Evolutionary conservation across 495 filamentous ascomycete species (phyloP).

Genomic region (Aspergillus panamensis): DNA sequence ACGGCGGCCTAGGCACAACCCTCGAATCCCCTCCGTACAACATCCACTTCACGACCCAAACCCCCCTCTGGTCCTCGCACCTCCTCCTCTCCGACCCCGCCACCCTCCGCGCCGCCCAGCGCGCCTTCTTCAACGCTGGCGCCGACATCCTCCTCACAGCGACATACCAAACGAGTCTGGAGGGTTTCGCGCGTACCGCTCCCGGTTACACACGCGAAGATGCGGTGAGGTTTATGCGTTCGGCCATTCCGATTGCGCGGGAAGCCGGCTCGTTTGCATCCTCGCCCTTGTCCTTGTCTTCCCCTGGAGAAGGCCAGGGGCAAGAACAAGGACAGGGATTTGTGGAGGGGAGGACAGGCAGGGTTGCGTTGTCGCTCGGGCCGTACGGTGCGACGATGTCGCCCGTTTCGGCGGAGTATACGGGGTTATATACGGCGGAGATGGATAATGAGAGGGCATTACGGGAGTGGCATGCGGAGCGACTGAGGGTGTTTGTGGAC

Average conservation of each 20-base stretch:
- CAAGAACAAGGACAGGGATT: not conserved
- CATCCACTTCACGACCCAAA: slow-evolving; percentile 35
- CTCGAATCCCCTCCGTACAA: slow-evolving; percentile 50
- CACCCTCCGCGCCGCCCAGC: slow-evolving; percentile 51
- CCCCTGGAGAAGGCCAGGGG: not conserved
- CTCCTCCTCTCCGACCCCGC: slow-evolving; percentile 49
- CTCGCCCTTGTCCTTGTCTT: no score
- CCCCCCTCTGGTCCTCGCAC: slow-evolving; percentile 64
- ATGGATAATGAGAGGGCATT: slow-evolving; percentile 43
- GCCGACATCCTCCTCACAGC: slow-evolving; percentile 60
- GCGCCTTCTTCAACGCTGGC: slow-evolving; percentile 49
- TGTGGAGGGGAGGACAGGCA: slow-evolving; percentile 2
- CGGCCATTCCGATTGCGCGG: slow-evolving; percentile 24
- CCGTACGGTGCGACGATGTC: slow-evolving; percentile 64
- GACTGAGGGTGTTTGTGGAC: slow-evolving; percentile 47
- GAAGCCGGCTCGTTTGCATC: slow-evolving; percentile 12
- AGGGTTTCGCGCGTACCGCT: slow-evolving; percentile 49
- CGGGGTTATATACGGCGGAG: slow-evolving; percentile 51
- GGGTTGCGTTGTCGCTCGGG: slow-evolving; percentile 53
- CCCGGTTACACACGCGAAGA: slow-evolving; percentile 1
- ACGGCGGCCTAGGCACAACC: slow-evolving; percentile 65
- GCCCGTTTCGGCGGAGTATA: slow-evolving; percentile 58
- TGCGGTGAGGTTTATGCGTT: slow-evolving; percentile 24
- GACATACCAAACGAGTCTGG: slow-evolving; percentile 59
- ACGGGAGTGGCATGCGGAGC: slow-evolving; percentile 52